phyloP scores from a whole-genome alignment of 2,329 filamentous ascomycete genomes.

The Sporothrix humicola region DNA sequence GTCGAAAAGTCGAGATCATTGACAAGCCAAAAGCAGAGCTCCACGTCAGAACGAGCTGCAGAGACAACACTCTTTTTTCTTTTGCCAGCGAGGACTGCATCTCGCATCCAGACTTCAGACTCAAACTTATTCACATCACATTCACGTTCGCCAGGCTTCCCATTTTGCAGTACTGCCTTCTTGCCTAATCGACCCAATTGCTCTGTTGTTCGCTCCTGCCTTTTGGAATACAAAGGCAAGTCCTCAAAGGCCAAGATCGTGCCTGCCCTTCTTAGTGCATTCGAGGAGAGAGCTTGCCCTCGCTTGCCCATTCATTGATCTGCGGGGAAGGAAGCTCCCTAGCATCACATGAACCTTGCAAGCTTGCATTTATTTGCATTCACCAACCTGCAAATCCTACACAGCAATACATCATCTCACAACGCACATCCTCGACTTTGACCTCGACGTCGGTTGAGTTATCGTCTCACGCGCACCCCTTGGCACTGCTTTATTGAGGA shows the following conservation, averaged over 20 bases:
- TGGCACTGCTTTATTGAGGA: too few species aligned
- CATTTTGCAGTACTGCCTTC: not conserved
- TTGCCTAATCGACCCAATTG: not conserved
- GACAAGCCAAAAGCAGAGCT: not conserved
- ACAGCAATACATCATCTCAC: too few species aligned
- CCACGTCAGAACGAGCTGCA: constrained; percentile 13
- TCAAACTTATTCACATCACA: not conserved
- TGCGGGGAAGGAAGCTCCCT: too few species aligned
- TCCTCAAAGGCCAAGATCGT: too few species aligned
- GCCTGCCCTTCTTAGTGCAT: not conserved
- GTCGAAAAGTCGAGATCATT: not conserved
- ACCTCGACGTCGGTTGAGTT: too few species aligned
- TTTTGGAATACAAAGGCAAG: not conserved
- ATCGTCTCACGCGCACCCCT: too few species aligned
- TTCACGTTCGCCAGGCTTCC: not conserved
- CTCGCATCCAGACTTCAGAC: not conserved
- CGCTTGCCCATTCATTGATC: too few species aligned
- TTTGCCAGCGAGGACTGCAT: constrained; percentile 1
- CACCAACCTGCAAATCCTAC: too few species aligned
- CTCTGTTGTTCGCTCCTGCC: not conserved
- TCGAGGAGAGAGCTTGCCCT: too few species aligned
- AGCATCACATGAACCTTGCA: too few species aligned
- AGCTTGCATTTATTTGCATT: too few species aligned
- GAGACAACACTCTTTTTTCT: not conserved
- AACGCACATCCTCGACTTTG: too few species aligned